A percentile compares a stretch with the other conserved stretches of the same genome.
Conservation (phyloP, 2,329 filamentous ascomycete genomes). For the Immersiporthe knoxdaviesiana region DNA sequence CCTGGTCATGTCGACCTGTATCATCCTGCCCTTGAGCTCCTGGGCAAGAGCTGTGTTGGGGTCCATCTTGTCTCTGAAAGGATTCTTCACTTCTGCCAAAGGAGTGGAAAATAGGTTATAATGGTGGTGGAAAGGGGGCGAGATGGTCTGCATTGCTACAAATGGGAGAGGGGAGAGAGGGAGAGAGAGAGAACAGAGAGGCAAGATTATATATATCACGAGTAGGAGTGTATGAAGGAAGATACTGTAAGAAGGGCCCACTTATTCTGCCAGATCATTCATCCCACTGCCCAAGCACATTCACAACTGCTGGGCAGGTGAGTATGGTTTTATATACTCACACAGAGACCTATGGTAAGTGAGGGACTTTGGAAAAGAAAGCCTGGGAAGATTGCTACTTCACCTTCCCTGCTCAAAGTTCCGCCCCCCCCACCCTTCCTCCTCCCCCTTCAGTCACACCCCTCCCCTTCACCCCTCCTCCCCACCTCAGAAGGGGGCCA, state of each 20-base stretch:
- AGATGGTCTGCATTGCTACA: slow-evolving; percentile 20
- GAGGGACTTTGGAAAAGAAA: not conserved
- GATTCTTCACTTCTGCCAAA: not conserved
- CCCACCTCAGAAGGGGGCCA: not conserved
- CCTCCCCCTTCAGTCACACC: too few relatives aligned
- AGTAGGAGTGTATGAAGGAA: not conserved
- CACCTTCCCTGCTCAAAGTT: not conserved
- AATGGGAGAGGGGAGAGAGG: too few relatives aligned
- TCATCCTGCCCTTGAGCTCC: slow-evolving; percentile 24
- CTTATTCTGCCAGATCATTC: not conserved
- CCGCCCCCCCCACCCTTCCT: too few relatives aligned
- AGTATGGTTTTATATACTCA: not conserved
- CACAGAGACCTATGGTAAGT: not conserved
- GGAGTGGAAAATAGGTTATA: not conserved
- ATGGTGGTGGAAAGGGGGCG: not conserved
- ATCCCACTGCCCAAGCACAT: not conserved
- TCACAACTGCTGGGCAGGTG: not conserved
- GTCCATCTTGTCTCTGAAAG: not conserved
- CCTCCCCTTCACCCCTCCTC: too few relatives aligned
- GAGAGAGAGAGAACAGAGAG: not conserved
- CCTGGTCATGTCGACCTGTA: slow-evolving; percentile 28
- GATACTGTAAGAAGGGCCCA: not conserved
- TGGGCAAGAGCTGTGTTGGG: slow-evolving; percentile 21
- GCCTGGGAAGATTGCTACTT: not conserved
- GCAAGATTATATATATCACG: not conserved